Evolutionary conservation across 139 green algal species (phyloP), one percentile per base, ranked within the genome.

Genomic region (Picochlorum costavermella): DNA sequence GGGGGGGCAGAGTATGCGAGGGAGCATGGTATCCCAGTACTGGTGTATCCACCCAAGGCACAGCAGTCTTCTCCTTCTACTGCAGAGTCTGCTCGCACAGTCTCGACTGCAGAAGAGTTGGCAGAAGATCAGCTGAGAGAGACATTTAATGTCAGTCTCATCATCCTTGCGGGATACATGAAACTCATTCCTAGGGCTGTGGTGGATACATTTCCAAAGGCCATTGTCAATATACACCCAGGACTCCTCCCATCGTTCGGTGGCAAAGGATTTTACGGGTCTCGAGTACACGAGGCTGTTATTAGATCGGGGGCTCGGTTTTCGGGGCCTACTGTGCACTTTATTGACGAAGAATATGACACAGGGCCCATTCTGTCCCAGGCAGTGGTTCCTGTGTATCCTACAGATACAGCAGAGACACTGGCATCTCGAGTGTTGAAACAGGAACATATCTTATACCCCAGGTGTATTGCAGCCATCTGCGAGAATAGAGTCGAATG

Each of bases 191-290:
- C 92, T 3, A 13, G 44, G 1, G 65, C 81, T 40, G 59, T 98
- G 56, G 88, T 96, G 46, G 46, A 58, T 16, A 77, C 75, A 23
- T 98, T 82, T 67, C 75, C 74, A 11, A 61, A 75, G 4, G 64
- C 59, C 43, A 98, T 98, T 73, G 81, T 99, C 36, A 99, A 99
- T 83, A 97, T 99, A 68, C 94, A 99, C 73, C 94, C 94, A 2
- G 92, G 80, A 4, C 83, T 99, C 64, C 83, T 99, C 61, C 94
- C 94, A 6, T 73, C 87, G 2, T 99, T 99, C 78, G 94, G 94
- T 3, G 94, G 94, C 45, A 90, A 95, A 68, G 94, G 94, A 28
- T 86, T 88, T 62, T 99, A 96, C 56, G 94, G 94, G 1, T 61
- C 73, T 49, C 76, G 81, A 6, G 94, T 99, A 23, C 94, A 99